Conservation (phyloP, 495 filamentous ascomycete species). For the Xylaria bambusicola region DNA sequence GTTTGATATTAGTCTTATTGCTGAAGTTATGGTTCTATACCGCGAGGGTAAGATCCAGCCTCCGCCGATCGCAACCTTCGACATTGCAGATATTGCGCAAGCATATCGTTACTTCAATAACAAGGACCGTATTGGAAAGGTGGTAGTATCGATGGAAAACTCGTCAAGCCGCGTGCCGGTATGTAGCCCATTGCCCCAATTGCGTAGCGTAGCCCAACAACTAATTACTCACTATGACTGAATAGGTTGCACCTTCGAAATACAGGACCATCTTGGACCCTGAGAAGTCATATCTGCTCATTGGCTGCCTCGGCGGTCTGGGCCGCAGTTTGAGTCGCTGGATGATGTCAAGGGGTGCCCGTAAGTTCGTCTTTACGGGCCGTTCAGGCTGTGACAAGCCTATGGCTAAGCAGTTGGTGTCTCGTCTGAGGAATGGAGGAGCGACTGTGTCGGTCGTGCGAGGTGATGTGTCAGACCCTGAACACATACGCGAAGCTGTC, state of each 20-base stretch:
- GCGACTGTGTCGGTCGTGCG: conserved; percentile 22
- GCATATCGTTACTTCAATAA: conserved; percentile 22
- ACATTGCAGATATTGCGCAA: conserved; percentile 11
- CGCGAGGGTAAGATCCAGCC: conserved; percentile 16
- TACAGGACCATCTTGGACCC: conserved; percentile 23
- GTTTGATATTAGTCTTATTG: too few species aligned
- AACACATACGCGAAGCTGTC: conserved; percentile 23
- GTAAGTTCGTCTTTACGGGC: conserved; percentile 49
- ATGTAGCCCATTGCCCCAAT: background rate
- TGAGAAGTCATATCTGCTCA: conserved; percentile 48
- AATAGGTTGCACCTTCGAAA: background rate
- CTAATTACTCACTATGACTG: too few species aligned
- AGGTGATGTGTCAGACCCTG: conserved; percentile 23
- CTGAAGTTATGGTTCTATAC: conserved; percentile 28
- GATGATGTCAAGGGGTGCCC: conserved; percentile 50
- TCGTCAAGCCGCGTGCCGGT: conserved; percentile 1
- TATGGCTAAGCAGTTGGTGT: conserved; percentile 27
- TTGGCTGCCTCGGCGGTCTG: conserved; percentile 56
- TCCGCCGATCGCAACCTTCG: conserved; percentile 13
- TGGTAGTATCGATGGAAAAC: conserved; percentile 44
- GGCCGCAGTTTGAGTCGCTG: conserved; percentile 53
- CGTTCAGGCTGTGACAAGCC: conserved; percentile 40
- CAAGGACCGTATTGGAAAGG: conserved; percentile 51
- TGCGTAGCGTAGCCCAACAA: too few species aligned
- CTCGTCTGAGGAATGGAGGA: conserved; percentile 28